phyloP scores from a whole-genome alignment of 2,329 filamentous ascomycete genomes.

The Fusarium sp. region DNA sequence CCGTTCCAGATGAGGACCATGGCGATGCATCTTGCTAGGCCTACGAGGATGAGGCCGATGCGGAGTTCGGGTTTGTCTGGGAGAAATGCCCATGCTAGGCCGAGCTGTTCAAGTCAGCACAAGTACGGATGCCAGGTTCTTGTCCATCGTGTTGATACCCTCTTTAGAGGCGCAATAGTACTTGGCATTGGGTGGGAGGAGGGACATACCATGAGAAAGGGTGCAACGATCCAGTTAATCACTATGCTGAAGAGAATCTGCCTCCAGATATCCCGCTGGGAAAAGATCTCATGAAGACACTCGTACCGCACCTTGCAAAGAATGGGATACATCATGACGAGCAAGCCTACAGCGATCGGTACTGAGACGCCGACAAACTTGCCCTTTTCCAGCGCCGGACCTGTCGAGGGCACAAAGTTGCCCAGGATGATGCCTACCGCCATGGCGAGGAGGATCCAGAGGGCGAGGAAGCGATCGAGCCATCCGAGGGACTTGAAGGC shows the following conservation, averaged over 20 bases:
- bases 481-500: conserved; percentile 67
- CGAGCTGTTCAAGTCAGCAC: conserved; percentile 59
- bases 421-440: conserved; percentile 79
- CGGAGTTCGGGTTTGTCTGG: conserved; percentile 69
- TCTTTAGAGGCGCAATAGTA: background rate
- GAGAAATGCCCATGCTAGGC: conserved; percentile 75
- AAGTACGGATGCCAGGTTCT: background rate
- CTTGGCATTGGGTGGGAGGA: background rate
- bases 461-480: conserved; percentile 72
- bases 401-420: conserved; percentile 76
- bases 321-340: conserved; percentile 97
- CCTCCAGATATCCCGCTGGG: conserved; percentile 74
- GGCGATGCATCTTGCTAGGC: conserved; percentile 86
- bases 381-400: conserved; percentile 73
- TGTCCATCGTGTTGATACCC: too few relatives aligned
- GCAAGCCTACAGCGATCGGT: conserved; percentile 79
- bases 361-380: conserved; percentile 77
- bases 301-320: conserved; percentile 88
- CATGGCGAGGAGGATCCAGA: conserved; percentile 87
- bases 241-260: conserved; percentile 83
- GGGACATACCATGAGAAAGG: conserved; percentile 78
- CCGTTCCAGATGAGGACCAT: conserved; percentile 85
- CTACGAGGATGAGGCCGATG: conserved; percentile 82
- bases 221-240: conserved; percentile 86
- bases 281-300: conserved; percentile 75